These are phyloP conservation scores for Phytophthora multivora DNA, from an alignment of 352 stramenopile genomes.

Conservation along the genomic window DNA sequence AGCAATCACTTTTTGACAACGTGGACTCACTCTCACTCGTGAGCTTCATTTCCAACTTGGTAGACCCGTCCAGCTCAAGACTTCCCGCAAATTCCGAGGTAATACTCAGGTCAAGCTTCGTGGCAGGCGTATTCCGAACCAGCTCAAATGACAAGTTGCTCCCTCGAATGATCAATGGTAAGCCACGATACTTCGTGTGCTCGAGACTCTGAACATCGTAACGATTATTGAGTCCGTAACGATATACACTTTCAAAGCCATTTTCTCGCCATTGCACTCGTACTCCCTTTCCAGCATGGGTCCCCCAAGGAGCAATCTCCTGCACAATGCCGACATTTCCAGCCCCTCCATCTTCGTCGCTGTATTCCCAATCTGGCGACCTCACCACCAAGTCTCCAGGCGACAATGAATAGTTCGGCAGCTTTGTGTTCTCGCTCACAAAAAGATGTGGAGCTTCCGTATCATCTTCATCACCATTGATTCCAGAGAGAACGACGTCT, in stretches of 20 bases:
- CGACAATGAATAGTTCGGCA: slow-evolving; percentile 33
- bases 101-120: slow-evolving; percentile 16
- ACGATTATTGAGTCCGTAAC: slow-evolving; percentile 57
- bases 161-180: slow-evolving; percentile 55
- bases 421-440: slow-evolving; percentile 35
- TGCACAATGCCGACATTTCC: slow-evolving; percentile 63
- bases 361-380: slow-evolving; percentile 75
- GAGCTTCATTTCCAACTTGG: slow-evolving; percentile 31
- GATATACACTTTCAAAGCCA: slow-evolving; percentile 52
- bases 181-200: slow-evolving; percentile 17
- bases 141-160: slow-evolving; percentile 50
- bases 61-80: slow-evolving; percentile 42
- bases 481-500: slow-evolving; percentile 28
- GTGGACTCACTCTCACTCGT: slow-evolving; percentile 17
- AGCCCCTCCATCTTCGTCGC: slow-evolving; percentile 67
- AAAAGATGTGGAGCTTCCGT: slow-evolving; percentile 45
- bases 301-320: slow-evolving; percentile 58
- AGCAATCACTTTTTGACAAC: slow-evolving; percentile 43
- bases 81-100: slow-evolving; percentile 21
- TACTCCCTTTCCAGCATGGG: slow-evolving; percentile 54
- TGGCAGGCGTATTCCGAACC: slow-evolving; percentile 15
- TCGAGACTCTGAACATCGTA: slow-evolving; percentile 64
- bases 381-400: slow-evolving; percentile 61
- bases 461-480: slow-evolving; percentile 40
- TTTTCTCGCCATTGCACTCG: slow-evolving; percentile 60